Evolutionary conservation across 1,139 yeast species (phyloP), one percentile per base, ranked within the genome.

Genomic region (Candida gigantensis): DNA sequence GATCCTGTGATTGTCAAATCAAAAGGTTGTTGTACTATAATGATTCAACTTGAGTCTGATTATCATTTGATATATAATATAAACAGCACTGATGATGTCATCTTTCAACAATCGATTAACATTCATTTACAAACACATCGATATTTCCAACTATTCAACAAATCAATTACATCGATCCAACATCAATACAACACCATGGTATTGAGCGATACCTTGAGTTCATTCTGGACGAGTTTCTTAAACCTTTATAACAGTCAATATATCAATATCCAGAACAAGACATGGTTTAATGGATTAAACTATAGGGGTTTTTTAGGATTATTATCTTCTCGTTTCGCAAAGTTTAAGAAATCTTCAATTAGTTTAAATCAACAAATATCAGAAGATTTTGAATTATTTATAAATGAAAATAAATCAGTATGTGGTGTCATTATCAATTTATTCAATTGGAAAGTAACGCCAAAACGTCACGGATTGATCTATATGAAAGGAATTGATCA

Each of bases 221-320:
- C 52, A 21, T 64, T 50, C 40, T 69, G 73, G 71, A 30, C 41
- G 1, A 60, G 59, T 9, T 67, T 67, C 37, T 21, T 65, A 9
- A 28, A 30, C 1, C 51, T 46, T 29, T 66, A 55, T 44, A 68
- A 68, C 40, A 30, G 40, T 9, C 60, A 55, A 38, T 20, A 47
- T 50, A 23, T 52, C 52, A 36, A 47, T 45, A 29, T 46, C 24
- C 17, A 21, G 23, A 3, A 24, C 23, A 17, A 9, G 16, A 9
- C 24, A 26, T 69, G 75, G 75, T 62, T 69, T 9, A 65, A 63
- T 47, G 49, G 56, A 27, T 45, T 66, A 36, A 67, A 67, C 43
- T 60, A 59, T 42, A 48, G 47, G 30, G 76, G 76, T 1, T 60
- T 68, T 32, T 48, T 68, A 27, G 72, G 71, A 2, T 47, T 65